Evolutionary conservation across 768 basidiomycete genomes (phyloP).

Genomic region (Suillus brevipes): DNA sequence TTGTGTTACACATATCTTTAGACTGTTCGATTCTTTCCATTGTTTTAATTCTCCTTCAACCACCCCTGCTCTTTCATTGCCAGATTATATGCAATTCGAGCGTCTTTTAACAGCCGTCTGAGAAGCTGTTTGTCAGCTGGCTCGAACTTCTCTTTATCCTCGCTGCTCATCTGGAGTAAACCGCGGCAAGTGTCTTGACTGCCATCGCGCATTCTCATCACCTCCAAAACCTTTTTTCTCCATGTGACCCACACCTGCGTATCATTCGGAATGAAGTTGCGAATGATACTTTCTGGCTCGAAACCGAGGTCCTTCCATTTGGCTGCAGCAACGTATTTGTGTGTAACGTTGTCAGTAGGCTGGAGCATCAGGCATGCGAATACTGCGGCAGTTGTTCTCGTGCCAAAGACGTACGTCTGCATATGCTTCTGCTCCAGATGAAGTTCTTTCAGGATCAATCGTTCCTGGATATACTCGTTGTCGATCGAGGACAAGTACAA

Average conservation of each 20-base stretch:
- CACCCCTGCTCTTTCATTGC: not conserved
- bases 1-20: not conserved
- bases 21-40: not conserved
- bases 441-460: slow-evolving; percentile 13
- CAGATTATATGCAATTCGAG: not conserved
- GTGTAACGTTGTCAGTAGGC: slow-evolving; percentile 15
- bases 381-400: slow-evolving; percentile 8
- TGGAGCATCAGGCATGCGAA: slow-evolving; percentile 9
- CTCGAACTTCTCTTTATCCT: not conserved
- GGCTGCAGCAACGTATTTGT: not conserved
- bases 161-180: not conserved
- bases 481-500: slow-evolving; percentile 33
- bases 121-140: not conserved
- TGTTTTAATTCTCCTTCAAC: not conserved
- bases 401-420: slow-evolving; percentile 7
- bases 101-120: not conserved
- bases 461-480: slow-evolving; percentile 17
- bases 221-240: not conserved
- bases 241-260: slow-evolving; percentile 10
- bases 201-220: not conserved
- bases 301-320: not conserved
- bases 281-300: slow-evolving; percentile 2
- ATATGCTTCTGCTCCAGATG: not conserved
- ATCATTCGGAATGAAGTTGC: slow-evolving; percentile 10
- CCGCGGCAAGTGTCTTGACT: not conserved